Evolutionary conservation across 306 rosid species (phyloP).

Genomic region (Argentina anserina): DNA sequence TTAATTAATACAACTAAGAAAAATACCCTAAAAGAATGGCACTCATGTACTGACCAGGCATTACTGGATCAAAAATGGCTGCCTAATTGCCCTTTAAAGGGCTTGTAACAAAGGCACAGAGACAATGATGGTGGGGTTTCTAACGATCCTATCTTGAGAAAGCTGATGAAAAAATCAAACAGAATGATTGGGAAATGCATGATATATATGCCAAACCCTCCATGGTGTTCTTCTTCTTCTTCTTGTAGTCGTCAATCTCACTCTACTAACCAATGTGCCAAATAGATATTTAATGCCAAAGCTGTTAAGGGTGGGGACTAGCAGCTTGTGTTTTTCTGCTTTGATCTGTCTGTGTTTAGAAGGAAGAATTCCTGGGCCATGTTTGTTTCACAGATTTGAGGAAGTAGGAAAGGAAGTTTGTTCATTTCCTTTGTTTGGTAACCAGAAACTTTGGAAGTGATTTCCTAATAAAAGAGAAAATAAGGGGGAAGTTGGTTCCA

Average conservation of each 20-base stretch:
- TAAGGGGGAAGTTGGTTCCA: too few species aligned
- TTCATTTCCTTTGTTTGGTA: too few species aligned
- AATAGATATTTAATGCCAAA: neutral
- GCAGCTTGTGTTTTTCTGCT: slow-evolving; percentile 2
- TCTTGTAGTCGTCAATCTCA: slow-evolving; percentile 2
- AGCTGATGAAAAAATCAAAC: neutral
- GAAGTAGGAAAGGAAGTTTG: too few species aligned
- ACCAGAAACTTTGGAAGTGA: too few species aligned
- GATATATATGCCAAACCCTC: neutral
- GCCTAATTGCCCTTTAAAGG: neutral
- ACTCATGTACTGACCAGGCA: neutral
- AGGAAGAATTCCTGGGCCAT: neutral
- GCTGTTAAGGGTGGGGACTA: neutral
- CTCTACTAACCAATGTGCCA: neutral
- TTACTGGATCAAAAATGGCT: slow-evolving; percentile 1
- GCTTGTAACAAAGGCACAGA: neutral
- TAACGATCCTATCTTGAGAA: neutral
- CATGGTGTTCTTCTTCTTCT: neutral
- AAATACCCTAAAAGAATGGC: neutral
- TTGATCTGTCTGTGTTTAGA: neutral
- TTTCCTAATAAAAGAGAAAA: too few species aligned
- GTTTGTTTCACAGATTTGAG: neutral
- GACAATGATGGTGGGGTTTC: neutral
- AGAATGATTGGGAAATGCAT: neutral
- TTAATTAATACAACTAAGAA: neutral